Evolutionary conservation across 2,329 filamentous ascomycete genomes (phyloP), one percentile per base, ranked within the genome.

Genomic region (Lomentospora prolificans): DNA sequence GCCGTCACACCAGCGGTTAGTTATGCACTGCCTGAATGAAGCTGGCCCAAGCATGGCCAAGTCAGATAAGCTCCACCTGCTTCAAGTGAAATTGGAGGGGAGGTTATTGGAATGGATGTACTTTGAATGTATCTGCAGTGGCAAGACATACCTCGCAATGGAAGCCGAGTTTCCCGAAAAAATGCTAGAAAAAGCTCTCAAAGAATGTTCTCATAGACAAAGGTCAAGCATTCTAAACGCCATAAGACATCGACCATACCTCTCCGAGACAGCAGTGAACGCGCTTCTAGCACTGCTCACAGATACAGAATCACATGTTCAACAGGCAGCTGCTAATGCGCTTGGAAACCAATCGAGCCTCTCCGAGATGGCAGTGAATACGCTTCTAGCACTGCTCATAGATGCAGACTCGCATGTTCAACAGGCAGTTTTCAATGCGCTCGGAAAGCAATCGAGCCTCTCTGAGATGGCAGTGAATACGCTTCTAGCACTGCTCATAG

Each of bases 11-110:
- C 67, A 69, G 57, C 65, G 69, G n/a, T 61, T 72, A 3, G 54
- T 72, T 31, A 69, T 70, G 63, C 66, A 69, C 62, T 72, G 69
- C 56, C 60, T 73, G 36, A 66, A 57, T 55, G 69, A 72, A 58
- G 41, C 19, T n/a, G 58, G 61, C n/a, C 33, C 30, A 22, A 14
- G 12, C 12, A 36, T 14, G 22, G 51, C 22, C 12, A 25, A 17
- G 17, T 39, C 30, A 46, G 9, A 27, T 55, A 33, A 6, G 30
- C 57, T 50, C 27, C 48, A n/a, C 30, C 5, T 33, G 19, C 36
- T 59, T 57, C 59, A 58, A 56, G 30, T 12, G 28, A 22, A 51
- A 2, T 50, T 62, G 25, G 59, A 64, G 60, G 22, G 33, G 1
- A 36, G 36, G 39, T 55, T 64, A 25, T 8, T 27, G 30, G 17